A percentile compares a stretch with the other conserved stretches of the same genome.
Conservation (phyloP, 805 yeast genomes). For the Spathaspora hagerdaliae region DNA sequence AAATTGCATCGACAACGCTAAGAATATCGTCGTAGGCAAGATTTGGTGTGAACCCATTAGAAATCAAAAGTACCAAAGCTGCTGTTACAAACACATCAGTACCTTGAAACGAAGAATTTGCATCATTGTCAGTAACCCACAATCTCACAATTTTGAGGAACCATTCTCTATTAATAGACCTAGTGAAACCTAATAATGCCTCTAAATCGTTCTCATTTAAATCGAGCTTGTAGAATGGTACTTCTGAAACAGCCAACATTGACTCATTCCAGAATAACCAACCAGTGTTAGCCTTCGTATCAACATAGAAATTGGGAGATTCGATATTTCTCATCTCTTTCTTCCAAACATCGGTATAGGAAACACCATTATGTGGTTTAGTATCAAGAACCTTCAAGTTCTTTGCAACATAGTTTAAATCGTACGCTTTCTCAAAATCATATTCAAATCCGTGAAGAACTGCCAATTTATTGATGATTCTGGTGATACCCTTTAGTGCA, state of each 20-base stretch:
- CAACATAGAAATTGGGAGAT: conserved; percentile 52
- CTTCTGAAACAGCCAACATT: conserved; percentile 42
- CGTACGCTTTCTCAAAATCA: conserved; percentile 41
- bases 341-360: conserved; percentile 41
- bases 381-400: conserved; percentile 45
- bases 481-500: conserved; percentile 57
- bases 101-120: conserved; percentile 62
- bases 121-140: conserved; percentile 65
- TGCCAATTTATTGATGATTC: conserved; percentile 45
- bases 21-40: conserved; percentile 51
- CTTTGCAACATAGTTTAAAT: conserved; percentile 27
- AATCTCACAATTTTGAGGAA: conserved; percentile 45
- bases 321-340: conserved; percentile 48
- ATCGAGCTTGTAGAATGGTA: conserved; percentile 18
- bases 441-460: conserved; percentile 45
- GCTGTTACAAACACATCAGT: conserved; percentile 57
- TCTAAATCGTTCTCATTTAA: conserved; percentile 40
- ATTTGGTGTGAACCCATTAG: conserved; percentile 39
- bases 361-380: conserved; percentile 23
- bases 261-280: conserved; percentile 73
- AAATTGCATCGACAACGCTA: conserved; percentile 44
- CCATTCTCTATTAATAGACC: conserved; percentile 53
- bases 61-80: conserved; percentile 45
- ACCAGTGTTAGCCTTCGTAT: conserved; percentile 54
- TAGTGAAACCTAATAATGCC: conserved; percentile 42